Percentiles rank a stretch among this genome's conserved stretches.
These are phyloP conservation scores for Pythium pyrilobum DNA, from an alignment of 352 stramenopile species.

Conservation along the genomic window DNA sequence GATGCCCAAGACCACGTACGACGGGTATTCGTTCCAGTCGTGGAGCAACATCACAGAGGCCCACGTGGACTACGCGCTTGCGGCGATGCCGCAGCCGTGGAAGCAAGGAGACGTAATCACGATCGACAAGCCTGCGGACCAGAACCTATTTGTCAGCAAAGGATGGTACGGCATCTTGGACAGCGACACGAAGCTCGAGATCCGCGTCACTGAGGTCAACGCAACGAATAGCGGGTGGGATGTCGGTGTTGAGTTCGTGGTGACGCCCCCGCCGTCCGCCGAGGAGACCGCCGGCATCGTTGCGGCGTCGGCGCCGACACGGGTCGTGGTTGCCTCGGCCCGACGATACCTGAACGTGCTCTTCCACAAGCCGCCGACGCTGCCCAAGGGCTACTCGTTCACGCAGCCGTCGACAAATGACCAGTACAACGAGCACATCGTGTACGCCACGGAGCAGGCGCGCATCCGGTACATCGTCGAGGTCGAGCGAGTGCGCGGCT, in stretches of 20 bases:
- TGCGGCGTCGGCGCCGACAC: neutral
- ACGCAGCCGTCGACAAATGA: neutral
- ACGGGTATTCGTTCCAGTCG: neutral
- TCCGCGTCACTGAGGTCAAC: conserved; percentile 1
- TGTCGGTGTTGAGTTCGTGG: conserved; percentile 5
- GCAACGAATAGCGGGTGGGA: neutral
- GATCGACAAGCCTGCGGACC: neutral
- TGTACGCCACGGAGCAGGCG: conserved; percentile 5
- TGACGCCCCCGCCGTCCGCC: neutral
- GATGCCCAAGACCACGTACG: neutral
- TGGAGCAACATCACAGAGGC: neutral
- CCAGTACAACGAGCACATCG: conserved; percentile 19
- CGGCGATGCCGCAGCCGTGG: neutral
- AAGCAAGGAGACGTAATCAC: neutral
- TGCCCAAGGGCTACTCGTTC: conserved; percentile 9
- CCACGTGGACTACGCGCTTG: neutral
- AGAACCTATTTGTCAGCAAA: conserved; percentile 1
- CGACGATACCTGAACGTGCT: conserved; percentile 11
- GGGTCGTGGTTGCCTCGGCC: conserved; percentile 3
- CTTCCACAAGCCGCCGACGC: neutral
- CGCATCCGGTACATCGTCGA: conserved; percentile 20
- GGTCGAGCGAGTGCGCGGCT: conserved; percentile 1
- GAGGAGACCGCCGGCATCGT: neutral
- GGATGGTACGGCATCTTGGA: neutral
- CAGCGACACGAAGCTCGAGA: neutral